Conservation (phyloP, 345 rosid species). For the Stellera chamaejasme region DNA sequence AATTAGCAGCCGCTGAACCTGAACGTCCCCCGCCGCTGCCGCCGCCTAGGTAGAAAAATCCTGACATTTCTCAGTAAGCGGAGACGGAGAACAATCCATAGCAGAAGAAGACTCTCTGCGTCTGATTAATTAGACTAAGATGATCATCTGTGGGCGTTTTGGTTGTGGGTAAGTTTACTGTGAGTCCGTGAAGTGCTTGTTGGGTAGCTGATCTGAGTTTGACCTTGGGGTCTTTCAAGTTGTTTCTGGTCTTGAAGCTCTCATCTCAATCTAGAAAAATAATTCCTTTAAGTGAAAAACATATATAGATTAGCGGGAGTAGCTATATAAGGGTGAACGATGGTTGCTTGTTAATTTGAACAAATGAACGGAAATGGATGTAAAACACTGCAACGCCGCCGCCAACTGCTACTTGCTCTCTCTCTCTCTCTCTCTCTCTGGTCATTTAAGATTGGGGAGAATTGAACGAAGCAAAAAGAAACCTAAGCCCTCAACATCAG, state of each 20-base stretch:
- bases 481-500: neutral
- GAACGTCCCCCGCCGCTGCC: conserved; percentile 39
- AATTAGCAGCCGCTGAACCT: conserved; percentile 10
- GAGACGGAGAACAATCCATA: conserved; percentile 35
- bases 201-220: neutral
- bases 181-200: no score
- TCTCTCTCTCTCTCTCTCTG: conserved; percentile 15
- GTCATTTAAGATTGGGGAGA: conserved; percentile 4
- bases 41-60: conserved; percentile 72
- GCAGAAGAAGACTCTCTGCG: conserved; percentile 19
- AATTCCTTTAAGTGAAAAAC: no score
- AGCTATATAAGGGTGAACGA: no score
- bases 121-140: no score
- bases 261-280: no score
- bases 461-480: conserved; percentile 6
- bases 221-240: neutral
- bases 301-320: no score
- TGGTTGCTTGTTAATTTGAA: conserved; percentile 17
- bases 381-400: conserved; percentile 55
- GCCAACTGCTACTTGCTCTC: conserved; percentile 13
- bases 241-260: no score
- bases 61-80: conserved; percentile 59
- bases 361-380: conserved; percentile 53
- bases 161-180: no score
- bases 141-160: no score